These are phyloP conservation scores for Pichia thaimueangensis DNA, from an alignment of 805 yeast genomes.

Conservation along the genomic window DNA sequence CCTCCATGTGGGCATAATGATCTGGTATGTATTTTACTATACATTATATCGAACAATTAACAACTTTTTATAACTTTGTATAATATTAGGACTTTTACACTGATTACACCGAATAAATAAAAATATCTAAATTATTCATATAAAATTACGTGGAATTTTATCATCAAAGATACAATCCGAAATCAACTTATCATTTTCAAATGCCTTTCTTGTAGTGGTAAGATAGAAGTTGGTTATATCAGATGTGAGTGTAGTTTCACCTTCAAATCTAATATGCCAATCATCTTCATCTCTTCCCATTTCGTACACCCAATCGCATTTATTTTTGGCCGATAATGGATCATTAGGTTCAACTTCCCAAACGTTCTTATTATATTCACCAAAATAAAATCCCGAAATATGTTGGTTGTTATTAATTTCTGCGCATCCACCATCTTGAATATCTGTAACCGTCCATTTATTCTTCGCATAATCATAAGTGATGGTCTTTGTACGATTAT, in stretches of 20 bases:
- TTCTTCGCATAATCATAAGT: slow-evolving; percentile 30
- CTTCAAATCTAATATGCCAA: slow-evolving; percentile 34
- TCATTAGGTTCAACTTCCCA: slow-evolving; percentile 33
- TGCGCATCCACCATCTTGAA: slow-evolving; percentile 33
- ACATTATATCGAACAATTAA: neutral
- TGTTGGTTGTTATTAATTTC: slow-evolving; percentile 29
- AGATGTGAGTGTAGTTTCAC: slow-evolving; percentile 27
- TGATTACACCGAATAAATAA: no score
- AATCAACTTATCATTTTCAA: slow-evolving; percentile 28
- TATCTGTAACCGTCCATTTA: slow-evolving; percentile 30
- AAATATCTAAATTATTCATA: no score
- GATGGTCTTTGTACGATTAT: slow-evolving; percentile 22
- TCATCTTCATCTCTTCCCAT: slow-evolving; percentile 35
- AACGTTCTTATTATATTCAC: slow-evolving; percentile 34
- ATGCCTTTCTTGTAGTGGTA: slow-evolving; percentile 30
- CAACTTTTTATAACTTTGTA: no score
- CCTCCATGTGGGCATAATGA: neutral
- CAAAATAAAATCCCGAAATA: slow-evolving; percentile 34
- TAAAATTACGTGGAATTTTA: slow-evolving; percentile 29
- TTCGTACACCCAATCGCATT: slow-evolving; percentile 36
- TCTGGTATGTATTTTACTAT: no score
- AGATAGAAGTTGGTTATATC: slow-evolving; percentile 31
- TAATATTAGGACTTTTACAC: no score
- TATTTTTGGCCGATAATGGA: slow-evolving; percentile 35
- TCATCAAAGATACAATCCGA: slow-evolving; percentile 32